Base-by-base conservation (phyloP, 306 rosid genomes). In the Cicer chorassanicum region DNA sequence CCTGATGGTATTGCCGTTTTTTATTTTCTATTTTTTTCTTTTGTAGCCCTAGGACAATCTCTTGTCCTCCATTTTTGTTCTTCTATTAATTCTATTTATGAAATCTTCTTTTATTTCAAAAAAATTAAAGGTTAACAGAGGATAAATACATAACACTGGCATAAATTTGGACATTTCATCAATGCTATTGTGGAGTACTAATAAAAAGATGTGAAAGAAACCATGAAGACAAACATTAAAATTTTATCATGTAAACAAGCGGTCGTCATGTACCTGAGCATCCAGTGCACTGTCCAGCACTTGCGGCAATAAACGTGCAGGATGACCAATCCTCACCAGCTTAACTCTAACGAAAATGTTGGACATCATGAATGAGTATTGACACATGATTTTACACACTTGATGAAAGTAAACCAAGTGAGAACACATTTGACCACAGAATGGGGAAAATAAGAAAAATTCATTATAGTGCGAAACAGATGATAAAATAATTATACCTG, bases 301-400 rank as follows among this genome's bases (percentile, higher is more conserved):
- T 91, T 94, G 98, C 76, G 98, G 97, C 82, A 94, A 89, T 76
- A 94, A 84, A 55, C 98, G 97, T 54, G 98, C 98, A 78, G 98
- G 98, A 81, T 94, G 98, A 65, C 98, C 98, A 80, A 94, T 3
- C 85, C 98, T 90, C 89, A 94, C 97, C 81, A 94, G 88, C 89
- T 91, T 94, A 65, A 91, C 93, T 82, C 98, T 94, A 82, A 80
- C 44, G 29, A 65, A 84, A 82, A 79, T 41, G 10, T 42, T 38
- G 51, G 78, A 36, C 54, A 67, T 12, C 79, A 65, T 53, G 75
- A 76, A 65, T 34, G 42, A 78, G 74, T 21, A 69, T 38, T 61
- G 7, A 24, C 11, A 69, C 13, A 9, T 60, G 40, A 65, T 49
- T 70, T 68, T 43, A 65, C 44, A 66, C 69, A 59, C 62, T 78